Evolutionary conservation across 345 rosid species (phyloP), one percentile per base, ranked within the genome.

Genomic region (Brassica cretica): DNA sequence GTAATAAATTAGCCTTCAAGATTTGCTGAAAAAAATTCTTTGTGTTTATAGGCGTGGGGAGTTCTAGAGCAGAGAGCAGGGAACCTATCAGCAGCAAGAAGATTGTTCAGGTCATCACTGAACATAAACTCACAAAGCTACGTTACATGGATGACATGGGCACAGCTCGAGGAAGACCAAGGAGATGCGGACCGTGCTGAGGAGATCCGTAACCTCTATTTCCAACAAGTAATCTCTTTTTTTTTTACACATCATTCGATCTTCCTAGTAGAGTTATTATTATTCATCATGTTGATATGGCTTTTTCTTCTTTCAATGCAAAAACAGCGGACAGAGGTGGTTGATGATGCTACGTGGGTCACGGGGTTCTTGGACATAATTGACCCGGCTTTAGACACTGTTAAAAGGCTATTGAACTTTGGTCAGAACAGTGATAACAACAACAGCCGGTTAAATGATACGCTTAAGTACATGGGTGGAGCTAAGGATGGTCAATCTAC

Each of bases 131-230:
- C 98, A 67, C 97, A 91, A 84, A 93, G 98, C 78, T 95, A 89
- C 53, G 82, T 95, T 68, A 93, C 99, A 70, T 95, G 99, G 99
- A 90, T 91, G 98, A 92, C 98, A 72, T 95, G 97, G 99, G 99
- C 97, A 76, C 76, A 89, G 60, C 77, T 95, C 76, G 99, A 95
- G 89, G 99, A 95, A 74, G 94, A 89, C 68, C 97, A 95, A 83
- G 99, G 99, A 64, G 92, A 95, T 68, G 46, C 90, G 2, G 86
- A 87, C 58, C 96, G 99, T 1, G 97, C 99, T 41, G 99, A 95
- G 84, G 98, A 95, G 80, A 95, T 95, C 19, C 96, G 97, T 4
- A 79, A 91, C 83, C 91, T 91, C 64, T 95, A 92, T 75, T 95
- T 91, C 88, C 98, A 89, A 78, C 99, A 95, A 91, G 99, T 95